Conservation (phyloP, 2,329 filamentous ascomycete species). For the Nigrograna mackinnonii region DNA sequence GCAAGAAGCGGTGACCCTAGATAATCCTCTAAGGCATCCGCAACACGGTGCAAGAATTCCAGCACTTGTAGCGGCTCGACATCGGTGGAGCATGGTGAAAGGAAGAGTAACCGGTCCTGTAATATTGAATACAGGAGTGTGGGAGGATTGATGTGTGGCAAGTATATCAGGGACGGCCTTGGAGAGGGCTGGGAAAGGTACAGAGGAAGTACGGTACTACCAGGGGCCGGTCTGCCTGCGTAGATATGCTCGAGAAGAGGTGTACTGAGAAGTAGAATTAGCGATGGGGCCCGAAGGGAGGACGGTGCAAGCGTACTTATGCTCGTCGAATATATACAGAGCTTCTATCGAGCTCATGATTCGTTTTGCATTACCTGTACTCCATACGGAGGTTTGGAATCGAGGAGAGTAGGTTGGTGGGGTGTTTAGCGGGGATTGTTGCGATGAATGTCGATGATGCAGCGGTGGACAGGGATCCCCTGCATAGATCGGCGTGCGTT, state of each 20-base stretch:
- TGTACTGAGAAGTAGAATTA: slow-evolving; percentile 59
- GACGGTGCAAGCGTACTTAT: slow-evolving; percentile 68
- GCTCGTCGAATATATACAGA: slow-evolving; percentile 95
- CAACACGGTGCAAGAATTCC: slow-evolving; percentile 90
- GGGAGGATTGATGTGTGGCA: slow-evolving; percentile 79
- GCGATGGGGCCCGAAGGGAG: not conserved
- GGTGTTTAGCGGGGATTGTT: slow-evolving; percentile 29
- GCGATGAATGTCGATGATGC: slow-evolving; percentile 17
- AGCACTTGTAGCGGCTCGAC: slow-evolving; percentile 87
- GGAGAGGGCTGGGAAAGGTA: slow-evolving; percentile 83
- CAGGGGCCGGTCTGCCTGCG: slow-evolving; percentile 76
- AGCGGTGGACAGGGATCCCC: slow-evolving; percentile 8
- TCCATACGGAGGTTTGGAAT: slow-evolving; percentile 16
- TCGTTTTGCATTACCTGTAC: slow-evolving; percentile 11
- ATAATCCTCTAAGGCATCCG: slow-evolving; percentile 94
- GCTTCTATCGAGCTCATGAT: slow-evolving; percentile 80
- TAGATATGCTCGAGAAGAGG: slow-evolving; percentile 89
- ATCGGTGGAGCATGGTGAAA: slow-evolving; percentile 83
- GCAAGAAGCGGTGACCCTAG: slow-evolving; percentile 84
- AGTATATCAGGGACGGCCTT: slow-evolving; percentile 83
- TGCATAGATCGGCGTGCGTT: slow-evolving; percentile 4
- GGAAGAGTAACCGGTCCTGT: slow-evolving; percentile 86
- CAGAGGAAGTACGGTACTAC: slow-evolving; percentile 76
- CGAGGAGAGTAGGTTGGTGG: slow-evolving; percentile 12
- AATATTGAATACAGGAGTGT: slow-evolving; percentile 85